Conservation (phyloP, 306 rosid species). For the Vicia faba region DNA sequence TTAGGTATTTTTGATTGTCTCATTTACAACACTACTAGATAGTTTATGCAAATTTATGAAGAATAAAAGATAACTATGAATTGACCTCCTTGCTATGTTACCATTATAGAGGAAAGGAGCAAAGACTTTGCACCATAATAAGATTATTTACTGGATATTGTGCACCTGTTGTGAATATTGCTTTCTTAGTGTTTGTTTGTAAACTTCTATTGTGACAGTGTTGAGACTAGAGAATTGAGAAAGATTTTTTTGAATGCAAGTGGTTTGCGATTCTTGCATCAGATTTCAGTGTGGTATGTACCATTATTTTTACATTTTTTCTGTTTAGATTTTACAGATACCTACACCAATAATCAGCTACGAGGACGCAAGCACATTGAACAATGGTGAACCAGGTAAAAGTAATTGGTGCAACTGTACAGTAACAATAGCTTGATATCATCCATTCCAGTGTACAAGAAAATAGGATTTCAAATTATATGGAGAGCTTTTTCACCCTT, state of each 20-base stretch:
- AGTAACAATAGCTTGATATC: slow-evolving; percentile 46
- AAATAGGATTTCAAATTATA: slow-evolving; percentile 32
- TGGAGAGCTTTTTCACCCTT: slow-evolving; percentile 26
- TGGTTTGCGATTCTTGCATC: background rate
- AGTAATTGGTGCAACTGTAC: slow-evolving; percentile 48
- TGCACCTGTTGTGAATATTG: background rate
- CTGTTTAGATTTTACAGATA: slow-evolving; percentile 41
- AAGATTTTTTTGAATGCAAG: background rate
- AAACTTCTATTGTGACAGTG: background rate
- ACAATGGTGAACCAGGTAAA: slow-evolving; percentile 33
- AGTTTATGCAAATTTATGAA: slow-evolving; percentile 11
- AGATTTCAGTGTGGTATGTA: slow-evolving; percentile 3
- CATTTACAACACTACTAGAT: slow-evolving; percentile 19
- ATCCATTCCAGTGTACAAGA: slow-evolving; percentile 14
- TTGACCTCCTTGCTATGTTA: background rate
- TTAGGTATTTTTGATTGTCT: background rate
- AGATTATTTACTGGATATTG: background rate
- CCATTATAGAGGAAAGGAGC: slow-evolving; percentile 1
- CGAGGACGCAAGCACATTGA: slow-evolving; percentile 30
- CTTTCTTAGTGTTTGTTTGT: slow-evolving; percentile 5
- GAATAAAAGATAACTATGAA: background rate
- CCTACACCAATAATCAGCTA: slow-evolving; percentile 13
- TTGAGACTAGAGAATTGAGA: background rate
- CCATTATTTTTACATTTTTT: slow-evolving; percentile 8
- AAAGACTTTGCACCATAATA: background rate